These are phyloP conservation scores for Gossypium schwendimanii DNA, from an alignment of 441 rosid species.

Conservation along the genomic window DNA sequence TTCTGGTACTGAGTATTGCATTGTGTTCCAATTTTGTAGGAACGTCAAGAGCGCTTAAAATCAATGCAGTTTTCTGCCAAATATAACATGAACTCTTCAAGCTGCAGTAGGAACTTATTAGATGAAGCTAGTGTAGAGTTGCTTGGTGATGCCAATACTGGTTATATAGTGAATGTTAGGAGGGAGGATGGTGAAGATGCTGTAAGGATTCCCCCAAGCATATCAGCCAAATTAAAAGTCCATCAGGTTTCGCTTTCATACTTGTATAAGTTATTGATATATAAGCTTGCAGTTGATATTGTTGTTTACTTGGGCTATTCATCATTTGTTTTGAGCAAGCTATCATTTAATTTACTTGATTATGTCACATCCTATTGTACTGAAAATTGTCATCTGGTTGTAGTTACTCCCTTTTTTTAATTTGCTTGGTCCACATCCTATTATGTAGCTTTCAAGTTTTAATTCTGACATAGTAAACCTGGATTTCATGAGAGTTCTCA, in stretches of 20 bases:
- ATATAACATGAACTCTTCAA: conserved; percentile 48
- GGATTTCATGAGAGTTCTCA: background rate
- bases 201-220: conserved; percentile 83
- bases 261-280: conserved; percentile 10
- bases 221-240: conserved; percentile 80
- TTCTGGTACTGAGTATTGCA: conserved; percentile 17
- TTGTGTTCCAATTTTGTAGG: conserved; percentile 44
- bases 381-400: background rate
- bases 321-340: background rate
- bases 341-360: background rate
- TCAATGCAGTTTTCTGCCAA: conserved; percentile 78
- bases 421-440: too few relatives aligned
- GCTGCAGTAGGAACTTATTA: conserved; percentile 39
- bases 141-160: conserved; percentile 77
- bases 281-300: conserved; percentile 11
- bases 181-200: conserved; percentile 97
- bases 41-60: conserved; percentile 94
- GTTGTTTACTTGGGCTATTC: conserved; percentile 9
- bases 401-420: background rate
- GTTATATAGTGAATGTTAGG: conserved; percentile 95
- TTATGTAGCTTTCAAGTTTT: conserved; percentile 7
- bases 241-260: conserved; percentile 71
- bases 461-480: background rate
- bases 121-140: conserved; percentile 69
- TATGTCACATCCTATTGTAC: background rate